These are phyloP conservation scores for Mycena rosella DNA, from an alignment of 768 basidiomycete genomes.

Conservation along the genomic window DNA sequence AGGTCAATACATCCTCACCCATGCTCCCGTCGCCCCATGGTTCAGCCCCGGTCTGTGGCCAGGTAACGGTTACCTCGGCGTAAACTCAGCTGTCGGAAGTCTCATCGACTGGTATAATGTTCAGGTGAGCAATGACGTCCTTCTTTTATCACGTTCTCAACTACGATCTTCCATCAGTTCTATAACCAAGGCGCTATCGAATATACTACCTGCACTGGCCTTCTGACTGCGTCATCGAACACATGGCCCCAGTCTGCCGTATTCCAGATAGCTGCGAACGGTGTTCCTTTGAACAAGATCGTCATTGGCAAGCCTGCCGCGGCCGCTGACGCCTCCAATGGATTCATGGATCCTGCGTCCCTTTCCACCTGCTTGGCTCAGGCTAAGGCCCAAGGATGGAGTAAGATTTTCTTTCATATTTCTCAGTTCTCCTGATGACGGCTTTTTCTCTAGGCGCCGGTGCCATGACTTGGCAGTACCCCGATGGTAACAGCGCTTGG, in stretches of 20 bases:
- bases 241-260: background rate
- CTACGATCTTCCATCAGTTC: slow-evolving; percentile 44
- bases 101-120: slow-evolving; percentile 76
- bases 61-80: slow-evolving; percentile 22
- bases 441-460: slow-evolving; percentile 42
- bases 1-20: slow-evolving; percentile 51
- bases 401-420: slow-evolving; percentile 43
- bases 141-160: slow-evolving; percentile 21
- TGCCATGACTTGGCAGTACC: slow-evolving; percentile 52
- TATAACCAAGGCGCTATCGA: slow-evolving; percentile 70
- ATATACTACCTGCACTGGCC: slow-evolving; percentile 41
- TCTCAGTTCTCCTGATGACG: background rate
- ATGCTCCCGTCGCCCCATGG: slow-evolving; percentile 47
- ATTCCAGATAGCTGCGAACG: background rate
- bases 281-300: background rate
- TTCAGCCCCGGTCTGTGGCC: slow-evolving; percentile 30
- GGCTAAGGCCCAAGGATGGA: background rate
- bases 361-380: background rate
- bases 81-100: slow-evolving; percentile 60
- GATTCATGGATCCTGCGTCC: background rate
- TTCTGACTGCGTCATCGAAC: background rate
- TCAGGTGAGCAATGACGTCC: slow-evolving; percentile 55
- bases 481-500: slow-evolving; percentile 56
- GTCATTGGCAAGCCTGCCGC: background rate
- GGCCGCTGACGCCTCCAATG: background rate